These are phyloP conservation scores for Oemleria cerasiformis DNA, from an alignment of 306 rosid genomes.

Conservation along the genomic window DNA sequence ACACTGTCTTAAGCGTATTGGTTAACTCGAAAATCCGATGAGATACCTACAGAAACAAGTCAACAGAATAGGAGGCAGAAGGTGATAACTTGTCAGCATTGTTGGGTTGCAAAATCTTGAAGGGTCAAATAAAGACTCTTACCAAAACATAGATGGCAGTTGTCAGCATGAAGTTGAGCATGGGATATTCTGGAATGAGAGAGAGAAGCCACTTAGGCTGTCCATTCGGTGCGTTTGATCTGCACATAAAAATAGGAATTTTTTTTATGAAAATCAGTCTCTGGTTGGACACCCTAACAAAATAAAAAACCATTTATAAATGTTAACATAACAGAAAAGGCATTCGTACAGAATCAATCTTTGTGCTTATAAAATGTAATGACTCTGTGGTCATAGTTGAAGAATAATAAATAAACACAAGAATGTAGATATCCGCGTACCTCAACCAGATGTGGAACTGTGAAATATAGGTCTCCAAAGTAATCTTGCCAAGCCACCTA, in stretches of 20 bases:
- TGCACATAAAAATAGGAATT: constrained; percentile 32
- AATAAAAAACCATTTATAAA: neutral
- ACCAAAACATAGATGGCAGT: constrained; percentile 83
- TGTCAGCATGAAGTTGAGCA: constrained; percentile 96
- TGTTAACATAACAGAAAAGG: neutral
- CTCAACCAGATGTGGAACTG: constrained; percentile 99
- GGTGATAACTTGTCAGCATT: constrained; percentile 9
- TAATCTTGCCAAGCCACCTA: constrained; percentile 99
- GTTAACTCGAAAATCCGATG: constrained; percentile 90
- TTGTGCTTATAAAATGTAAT: neutral
- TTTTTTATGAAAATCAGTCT: no score
- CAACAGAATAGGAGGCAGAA: constrained; percentile 27
- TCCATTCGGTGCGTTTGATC: constrained; percentile 88
- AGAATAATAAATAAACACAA: neutral
- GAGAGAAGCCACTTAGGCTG: constrained; percentile 99
- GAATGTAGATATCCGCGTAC: constrained; percentile 36
- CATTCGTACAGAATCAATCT: neutral
- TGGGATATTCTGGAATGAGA: constrained; percentile 81
- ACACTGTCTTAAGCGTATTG: constrained; percentile 72
- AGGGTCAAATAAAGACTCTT: constrained; percentile 32
- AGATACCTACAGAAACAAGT: constrained; percentile 64
- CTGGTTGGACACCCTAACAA: neutral
- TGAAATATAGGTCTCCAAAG: constrained; percentile 97
- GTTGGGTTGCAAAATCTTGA: constrained; percentile 13
- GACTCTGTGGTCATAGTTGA: neutral